Evolutionary conservation across 2,329 filamentous ascomycete species (phyloP).

Genomic region (Incumbomyces lentus): DNA sequence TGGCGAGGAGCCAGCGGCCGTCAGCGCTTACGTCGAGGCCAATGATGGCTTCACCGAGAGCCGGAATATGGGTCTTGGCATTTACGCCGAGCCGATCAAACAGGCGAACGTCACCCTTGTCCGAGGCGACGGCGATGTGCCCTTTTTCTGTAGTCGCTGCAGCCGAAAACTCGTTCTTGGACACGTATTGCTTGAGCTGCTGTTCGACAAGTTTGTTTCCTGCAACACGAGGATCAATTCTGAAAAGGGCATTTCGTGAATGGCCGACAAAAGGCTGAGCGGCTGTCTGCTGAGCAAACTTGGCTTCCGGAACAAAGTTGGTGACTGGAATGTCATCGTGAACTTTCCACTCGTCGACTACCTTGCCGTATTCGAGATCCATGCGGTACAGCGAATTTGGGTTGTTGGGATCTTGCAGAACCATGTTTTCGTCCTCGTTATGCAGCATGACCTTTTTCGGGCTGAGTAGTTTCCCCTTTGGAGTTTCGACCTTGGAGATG

Average conservation of each 20-base stretch:
- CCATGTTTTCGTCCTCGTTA: constrained; percentile 78
- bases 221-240: constrained; percentile 79
- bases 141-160: constrained; percentile 92
- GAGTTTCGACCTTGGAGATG: constrained; percentile 89
- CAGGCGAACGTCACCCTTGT: constrained; percentile 93
- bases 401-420: constrained; percentile 70
- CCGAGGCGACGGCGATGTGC: constrained; percentile 90
- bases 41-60: constrained; percentile 86
- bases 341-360: constrained; percentile 97
- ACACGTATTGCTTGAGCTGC: constrained; percentile 88
- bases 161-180: constrained; percentile 95
- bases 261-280: constrained; percentile 93
- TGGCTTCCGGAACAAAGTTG: constrained; percentile 87
- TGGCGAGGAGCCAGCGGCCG: constrained; percentile 89
- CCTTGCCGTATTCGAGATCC: constrained; percentile 95
- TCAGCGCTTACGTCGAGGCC: constrained; percentile 93
- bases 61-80: constrained; percentile 92
- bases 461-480: constrained; percentile 75
- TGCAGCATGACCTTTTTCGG: constrained; percentile 97
- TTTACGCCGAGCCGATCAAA: constrained; percentile 96
- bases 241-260: constrained; percentile 84
- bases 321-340: constrained; percentile 91
- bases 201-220: constrained; percentile 88
- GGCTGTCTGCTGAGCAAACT: constrained; percentile 93
- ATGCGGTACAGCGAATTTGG: constrained; percentile 91